Percentiles rank a stretch among this genome's conserved stretches.
These are phyloP conservation scores for Theobroma cacao DNA, from an alignment of 345 rosid genomes.

Conservation along the genomic window DNA sequence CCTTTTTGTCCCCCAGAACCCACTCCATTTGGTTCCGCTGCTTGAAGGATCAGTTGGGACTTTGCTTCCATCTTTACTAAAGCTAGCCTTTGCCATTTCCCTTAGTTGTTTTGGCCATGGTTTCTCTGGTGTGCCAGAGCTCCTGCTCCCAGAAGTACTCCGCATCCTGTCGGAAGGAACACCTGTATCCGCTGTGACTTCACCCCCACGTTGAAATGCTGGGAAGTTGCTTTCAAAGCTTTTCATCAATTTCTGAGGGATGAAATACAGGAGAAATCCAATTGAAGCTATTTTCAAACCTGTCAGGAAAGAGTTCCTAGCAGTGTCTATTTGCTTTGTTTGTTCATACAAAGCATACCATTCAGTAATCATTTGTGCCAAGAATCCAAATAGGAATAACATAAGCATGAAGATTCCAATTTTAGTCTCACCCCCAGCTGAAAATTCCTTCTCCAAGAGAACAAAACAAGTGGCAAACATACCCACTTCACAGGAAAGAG, in stretches of 20 bases:
- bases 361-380: conserved; percentile 55
- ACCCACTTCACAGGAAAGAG: conserved; percentile 59
- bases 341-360: conserved; percentile 75
- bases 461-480: conserved; percentile 49
- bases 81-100: conserved; percentile 82
- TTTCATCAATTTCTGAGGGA: conserved; percentile 48
- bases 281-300: conserved; percentile 64
- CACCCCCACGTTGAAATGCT: conserved; percentile 15
- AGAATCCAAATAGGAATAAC: conserved; percentile 67
- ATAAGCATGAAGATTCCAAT: conserved; percentile 65
- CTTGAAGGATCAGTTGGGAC: conserved; percentile 68
- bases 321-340: conserved; percentile 53
- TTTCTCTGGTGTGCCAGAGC: conserved; percentile 61
- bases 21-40: conserved; percentile 69
- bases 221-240: conserved; percentile 48
- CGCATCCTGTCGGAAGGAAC: conserved; percentile 43
- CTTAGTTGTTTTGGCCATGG: conserved; percentile 73
- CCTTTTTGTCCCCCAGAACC: conserved; percentile 54
- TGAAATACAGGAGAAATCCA: conserved; percentile 52
- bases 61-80: conserved; percentile 51
- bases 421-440: conserved; percentile 35
- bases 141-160: conserved; percentile 48
- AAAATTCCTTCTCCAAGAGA: conserved; percentile 40
- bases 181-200: conserved; percentile 33
- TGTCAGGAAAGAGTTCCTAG: conserved; percentile 39